Evolutionary conservation across 345 rosid genomes (phyloP), one percentile per base, ranked within the genome.

Genomic region (Citrus inodora): DNA sequence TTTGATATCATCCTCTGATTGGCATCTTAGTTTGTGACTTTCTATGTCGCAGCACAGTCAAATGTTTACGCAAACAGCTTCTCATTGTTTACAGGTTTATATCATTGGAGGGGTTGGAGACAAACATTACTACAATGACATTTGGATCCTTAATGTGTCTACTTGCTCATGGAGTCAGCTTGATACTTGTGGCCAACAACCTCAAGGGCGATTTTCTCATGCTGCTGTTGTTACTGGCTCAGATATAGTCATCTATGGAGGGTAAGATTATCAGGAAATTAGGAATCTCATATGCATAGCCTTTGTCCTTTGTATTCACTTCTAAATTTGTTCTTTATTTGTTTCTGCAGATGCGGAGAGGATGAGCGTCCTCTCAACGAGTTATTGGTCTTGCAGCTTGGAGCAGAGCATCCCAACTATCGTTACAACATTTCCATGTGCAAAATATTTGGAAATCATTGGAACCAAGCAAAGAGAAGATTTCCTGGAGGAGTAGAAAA

Each of bases 201-300:
- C 97, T 32, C 93, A 84, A 73, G 97, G 97, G 42, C 79, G 97
- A 75, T 92, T 92, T 86, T 92, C 97, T 78, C 97, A 92, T 74
- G 80, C 94, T 19, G 91, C 94, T 17, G 86, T 89, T 65, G 86
- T 86, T 13, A 46, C 88, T 14, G 87, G 70, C 28, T 81, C 82
- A 0, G 87, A 87, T 72, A 86, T 90, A 59, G 80, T 80, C 68
- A 84, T 90, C 73, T 92, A 90, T 46, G 97, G 97, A 83, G 97
- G 97, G 94, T 90, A 77, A 71, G 33, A 69, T 65, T 69, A n/a
- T 65, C 25, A 28, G 24, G 28, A 22, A 17, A 66, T 21, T 7
- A 67, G 37, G 32, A 62, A 65, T 59, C 32, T 58, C 38, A 35
- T n/a, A 2, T 65, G 19, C 28, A 38, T 3, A 2, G 2, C 33